Percentiles rank a stretch among this genome's conserved stretches.
Conservation (phyloP, 148 eudicot genomes). For the Camellia japonica region DNA sequence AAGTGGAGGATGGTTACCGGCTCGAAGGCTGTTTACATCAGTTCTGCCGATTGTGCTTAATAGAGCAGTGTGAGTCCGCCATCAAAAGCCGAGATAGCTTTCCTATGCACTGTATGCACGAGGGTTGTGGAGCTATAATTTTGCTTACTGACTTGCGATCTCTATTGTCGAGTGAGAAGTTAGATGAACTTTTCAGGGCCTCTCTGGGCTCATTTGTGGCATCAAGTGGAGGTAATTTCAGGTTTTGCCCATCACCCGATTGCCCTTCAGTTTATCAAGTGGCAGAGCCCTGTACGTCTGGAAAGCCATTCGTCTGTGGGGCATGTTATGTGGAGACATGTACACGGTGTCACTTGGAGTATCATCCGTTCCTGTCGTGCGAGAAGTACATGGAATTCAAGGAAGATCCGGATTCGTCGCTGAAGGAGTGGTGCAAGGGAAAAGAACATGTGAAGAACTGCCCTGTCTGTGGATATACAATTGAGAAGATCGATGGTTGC, state of each 20-base stretch:
- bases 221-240: slow-evolving; percentile 51
- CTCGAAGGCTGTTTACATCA: slow-evolving; percentile 67
- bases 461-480: slow-evolving; percentile 66
- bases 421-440: slow-evolving; percentile 72
- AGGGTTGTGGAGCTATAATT: slow-evolving; percentile 60
- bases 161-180: slow-evolving; percentile 53
- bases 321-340: slow-evolving; percentile 85
- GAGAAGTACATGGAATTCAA: slow-evolving; percentile 71
- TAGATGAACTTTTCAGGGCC: slow-evolving; percentile 81
- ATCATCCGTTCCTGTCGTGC: slow-evolving; percentile 71
- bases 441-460: slow-evolving; percentile 79
- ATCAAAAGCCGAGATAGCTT: slow-evolving; percentile 66
- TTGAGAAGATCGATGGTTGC: slow-evolving; percentile 92
- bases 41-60: slow-evolving; percentile 72
- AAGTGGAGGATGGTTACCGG: slow-evolving; percentile 61
- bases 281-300: slow-evolving; percentile 26
- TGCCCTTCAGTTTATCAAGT: slow-evolving; percentile 80
- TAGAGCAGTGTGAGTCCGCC: slow-evolving; percentile 88
- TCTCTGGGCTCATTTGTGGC: slow-evolving; percentile 73
- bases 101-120: slow-evolving; percentile 54
- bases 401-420: slow-evolving; percentile 78
- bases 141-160: slow-evolving; percentile 55
- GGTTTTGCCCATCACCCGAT: slow-evolving; percentile 96
- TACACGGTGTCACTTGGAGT: slow-evolving; percentile 75
- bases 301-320: slow-evolving; percentile 66